Evolutionary conservation across 2,329 filamentous ascomycete species (phyloP).

Genomic region (Cordyceps sp.): DNA sequence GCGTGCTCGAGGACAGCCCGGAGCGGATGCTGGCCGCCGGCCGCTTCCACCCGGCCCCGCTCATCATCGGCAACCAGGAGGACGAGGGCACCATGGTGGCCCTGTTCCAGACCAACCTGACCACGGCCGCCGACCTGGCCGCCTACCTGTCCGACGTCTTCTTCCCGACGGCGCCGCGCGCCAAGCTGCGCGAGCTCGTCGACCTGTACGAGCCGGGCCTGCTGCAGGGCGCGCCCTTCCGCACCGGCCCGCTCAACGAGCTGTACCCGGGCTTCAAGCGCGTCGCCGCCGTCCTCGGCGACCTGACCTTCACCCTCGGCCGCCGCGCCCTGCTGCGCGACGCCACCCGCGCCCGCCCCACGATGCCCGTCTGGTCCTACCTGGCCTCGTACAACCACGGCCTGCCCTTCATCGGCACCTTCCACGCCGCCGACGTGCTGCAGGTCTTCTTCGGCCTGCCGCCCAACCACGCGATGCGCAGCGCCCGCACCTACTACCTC

Average conservation of each 20-base stretch:
- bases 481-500: slow-evolving; percentile 53
- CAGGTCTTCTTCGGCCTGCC: slow-evolving; percentile 51
- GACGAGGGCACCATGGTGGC: slow-evolving; percentile 66
- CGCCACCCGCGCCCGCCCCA: slow-evolving; percentile 28
- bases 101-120: slow-evolving; percentile 53
- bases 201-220: background rate
- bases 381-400: slow-evolving; percentile 56
- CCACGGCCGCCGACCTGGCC: slow-evolving; percentile 38
- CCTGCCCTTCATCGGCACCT: slow-evolving; percentile 57
- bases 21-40: slow-evolving; percentile 37
- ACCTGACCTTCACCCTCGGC: slow-evolving; percentile 57
- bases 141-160: slow-evolving; percentile 43
- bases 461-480: slow-evolving; percentile 42
- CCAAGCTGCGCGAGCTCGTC: slow-evolving; percentile 21
- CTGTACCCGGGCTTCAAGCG: slow-evolving; percentile 51
- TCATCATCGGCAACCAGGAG: slow-evolving; percentile 56
- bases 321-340: slow-evolving; percentile 45
- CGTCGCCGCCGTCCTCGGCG: slow-evolving; percentile 49
- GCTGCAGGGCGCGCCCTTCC: background rate
- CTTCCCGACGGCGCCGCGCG: slow-evolving; percentile 38
- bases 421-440: slow-evolving; percentile 54
- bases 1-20: slow-evolving; percentile 41
- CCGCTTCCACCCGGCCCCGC: slow-evolving; percentile 29
- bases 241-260: slow-evolving; percentile 37
- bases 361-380: slow-evolving; percentile 59